Base-by-base conservation (phyloP, 1,284 basidiomycete species). In the Trametes versicolor region DNA sequence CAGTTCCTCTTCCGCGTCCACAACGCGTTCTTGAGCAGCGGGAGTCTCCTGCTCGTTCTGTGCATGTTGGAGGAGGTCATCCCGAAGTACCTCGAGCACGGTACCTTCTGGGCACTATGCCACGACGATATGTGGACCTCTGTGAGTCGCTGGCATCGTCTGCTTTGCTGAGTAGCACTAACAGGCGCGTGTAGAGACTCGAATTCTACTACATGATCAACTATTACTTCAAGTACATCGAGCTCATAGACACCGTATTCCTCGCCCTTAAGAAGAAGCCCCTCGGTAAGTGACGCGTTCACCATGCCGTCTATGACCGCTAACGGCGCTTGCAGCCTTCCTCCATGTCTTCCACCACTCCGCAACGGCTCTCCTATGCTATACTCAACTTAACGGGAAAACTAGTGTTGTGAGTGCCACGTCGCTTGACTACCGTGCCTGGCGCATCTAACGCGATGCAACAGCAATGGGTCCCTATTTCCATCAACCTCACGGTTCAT, bases 341-440 rank as follows among this genome's bases (percentile, higher is more conserved):
- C 83, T 99, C 70, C 97, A 99, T 79, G 97, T 99, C 72, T 99
- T 98, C 85, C 97, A 99, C 80, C 97, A 99, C 83, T 95, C 97
- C 67, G 97, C 97, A n/a, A 99, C 97, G 62, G 97, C 97, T 64
- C 80, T 97, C 60, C 85, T 99, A 66, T 99, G 97, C 83, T 99
- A 91, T 79, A 91, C 91, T 62, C 97, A 99, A 82, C 85, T 99
- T 69, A 92, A 97, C 73, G 97, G 98, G 75, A 87, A 87, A 78
- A 97, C 96, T 57, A 94, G 93, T 70, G 90, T 98, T 68, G 94
- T 95, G 78, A 70, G 90, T 79, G 32, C 25, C 19, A 57, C 25
- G 32, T 59, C 45, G 52, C 56, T 45, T 49, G 25, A 0, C 50
- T 75, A 36, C 36, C 17, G 51, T 58, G 58, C 61, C 36, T 48